Percentiles rank a stretch among this genome's conserved stretches.
Conservation (phyloP, 352 stramenopile species). For the Lagenidium giganteum region DNA sequence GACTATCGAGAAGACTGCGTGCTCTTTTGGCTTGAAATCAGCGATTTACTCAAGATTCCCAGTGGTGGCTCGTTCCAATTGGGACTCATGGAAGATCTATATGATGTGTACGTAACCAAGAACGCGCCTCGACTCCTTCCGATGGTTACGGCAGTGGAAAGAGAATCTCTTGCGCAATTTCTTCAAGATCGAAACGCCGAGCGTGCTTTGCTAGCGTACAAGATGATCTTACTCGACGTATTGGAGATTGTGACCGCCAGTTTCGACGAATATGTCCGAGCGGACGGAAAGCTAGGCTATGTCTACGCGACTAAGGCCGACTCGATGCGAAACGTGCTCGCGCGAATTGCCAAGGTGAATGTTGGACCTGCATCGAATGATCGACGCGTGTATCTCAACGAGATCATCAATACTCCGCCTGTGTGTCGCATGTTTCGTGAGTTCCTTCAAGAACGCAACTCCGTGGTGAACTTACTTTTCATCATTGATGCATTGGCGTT, state of each 20-base stretch:
- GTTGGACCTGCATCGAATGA: constrained; percentile 23
- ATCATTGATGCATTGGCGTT: constrained; percentile 62
- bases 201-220: constrained; percentile 37
- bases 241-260: constrained; percentile 44
- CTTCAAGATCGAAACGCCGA: constrained; percentile 38
- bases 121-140: constrained; percentile 31
- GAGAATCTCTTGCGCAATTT: constrained; percentile 38
- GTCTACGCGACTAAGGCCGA: constrained; percentile 24
- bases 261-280: constrained; percentile 54
- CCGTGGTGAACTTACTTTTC: constrained; percentile 58
- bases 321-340: constrained; percentile 53
- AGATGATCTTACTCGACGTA: constrained; percentile 60
- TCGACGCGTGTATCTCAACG: constrained; percentile 38
- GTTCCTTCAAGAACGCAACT: constrained; percentile 50
- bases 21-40: constrained; percentile 70
- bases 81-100: constrained; percentile 54
- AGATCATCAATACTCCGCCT: constrained; percentile 39
- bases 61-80: constrained; percentile 44
- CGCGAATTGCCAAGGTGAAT: constrained; percentile 35
- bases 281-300: constrained; percentile 32
- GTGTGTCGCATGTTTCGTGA: constrained; percentile 53
- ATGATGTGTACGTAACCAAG: constrained; percentile 46
- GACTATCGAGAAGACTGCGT: constrained; percentile 60
- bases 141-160: constrained; percentile 43
- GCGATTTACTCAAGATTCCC: constrained; percentile 57